Evolutionary conservation across 192 early-diverging fungal species (phyloP), one percentile per base, ranked within the genome.

Genomic region (Thamnidium elegans): DNA sequence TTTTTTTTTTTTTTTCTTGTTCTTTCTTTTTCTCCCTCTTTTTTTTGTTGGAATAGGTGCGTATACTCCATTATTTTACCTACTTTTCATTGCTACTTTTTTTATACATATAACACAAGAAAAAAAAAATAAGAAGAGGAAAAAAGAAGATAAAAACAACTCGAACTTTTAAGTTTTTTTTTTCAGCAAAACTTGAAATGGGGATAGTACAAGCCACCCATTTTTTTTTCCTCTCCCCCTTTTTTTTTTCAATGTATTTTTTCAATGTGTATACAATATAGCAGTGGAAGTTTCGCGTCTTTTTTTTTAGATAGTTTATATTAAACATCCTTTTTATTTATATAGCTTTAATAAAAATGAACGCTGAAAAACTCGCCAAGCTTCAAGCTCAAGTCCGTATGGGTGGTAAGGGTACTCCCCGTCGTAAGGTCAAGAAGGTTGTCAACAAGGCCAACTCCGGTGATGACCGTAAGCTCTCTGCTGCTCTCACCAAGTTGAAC

Each of bases 391-490:
- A 87, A 75, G 90, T 90, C 81, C 91, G 93, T 67, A 93, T 91
- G 71, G 93, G 95, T 70, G 87, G 89, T 58, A 88, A 88, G 64
- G 72, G 97, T 75, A 93, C 97, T 45, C 96, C 97, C 64, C 89
- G 97, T 66, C 91, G 97, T 81, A 96, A 96, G 86, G 80, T 90
- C 75, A 92, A 93, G 83, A 86, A 85, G 76, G 69, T 74, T 50
- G 47, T 79, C 64, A 70, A 77, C 65, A 68, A 65, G 67, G 32
- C 81, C 48, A 68, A 79, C 50, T 85, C 81, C 39, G 82, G 87
- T 77, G 94, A 99, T 75, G 95, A 97, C 83, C 94, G 92, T 73
- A 97, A 96, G 90, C 90, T 98, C 52, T 83, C 89, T 70, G 80
- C 87, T 59, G 85, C 90, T 60, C 83, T 97, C 63, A 94, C 91